Conservation (phyloP, 2,329 filamentous ascomycete genomes). For the Aureobasidium sp. region DNA sequence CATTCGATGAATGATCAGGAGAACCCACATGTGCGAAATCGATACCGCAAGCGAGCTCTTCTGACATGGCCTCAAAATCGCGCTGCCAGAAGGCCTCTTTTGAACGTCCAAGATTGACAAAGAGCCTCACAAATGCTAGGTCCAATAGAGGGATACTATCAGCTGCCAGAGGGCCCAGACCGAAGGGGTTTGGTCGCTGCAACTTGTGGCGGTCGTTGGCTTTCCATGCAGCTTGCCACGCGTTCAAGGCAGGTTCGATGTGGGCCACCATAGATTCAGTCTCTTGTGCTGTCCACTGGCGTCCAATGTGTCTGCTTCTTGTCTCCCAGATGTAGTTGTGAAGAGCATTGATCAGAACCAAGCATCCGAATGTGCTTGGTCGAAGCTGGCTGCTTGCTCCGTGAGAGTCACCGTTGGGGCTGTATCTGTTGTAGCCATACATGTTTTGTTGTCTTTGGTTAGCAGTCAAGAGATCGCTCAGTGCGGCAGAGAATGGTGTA, state of each 20-base stretch:
- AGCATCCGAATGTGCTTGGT: conserved; percentile 85
- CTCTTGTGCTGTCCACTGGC: conserved; percentile 84
- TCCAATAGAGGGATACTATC: conserved; percentile 89
- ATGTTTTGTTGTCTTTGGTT: conserved; percentile 50
- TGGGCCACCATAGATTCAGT: conserved; percentile 94
- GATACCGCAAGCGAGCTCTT: conserved; percentile 71
- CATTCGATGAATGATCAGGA: conserved; percentile 19
- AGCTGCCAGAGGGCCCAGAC: conserved; percentile 72
- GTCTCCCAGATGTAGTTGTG: conserved; percentile 99
- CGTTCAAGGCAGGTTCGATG: conserved; percentile 86
- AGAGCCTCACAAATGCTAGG: conserved; percentile 83
- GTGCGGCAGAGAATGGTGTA: conserved; percentile 72
- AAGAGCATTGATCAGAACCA: conserved; percentile 85
- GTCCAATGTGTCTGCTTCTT: conserved; percentile 77
- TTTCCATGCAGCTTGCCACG: conserved; percentile 90
- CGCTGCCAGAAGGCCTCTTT: conserved; percentile 93
- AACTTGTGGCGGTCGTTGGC: conserved; percentile 78
- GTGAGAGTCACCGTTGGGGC: conserved; percentile 19
- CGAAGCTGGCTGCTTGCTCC: conserved; percentile 53
- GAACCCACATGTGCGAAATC: conserved; percentile 62
- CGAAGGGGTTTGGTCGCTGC: conserved; percentile 78
- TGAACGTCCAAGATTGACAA: conserved; percentile 84
- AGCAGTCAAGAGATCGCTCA: conserved; percentile 73
- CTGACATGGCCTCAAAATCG: conserved; percentile 85
- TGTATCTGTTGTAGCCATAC: conserved; percentile 19